Evolutionary conservation across 2,329 filamentous ascomycete species (phyloP).

Genomic region (Cytospora mali): DNA sequence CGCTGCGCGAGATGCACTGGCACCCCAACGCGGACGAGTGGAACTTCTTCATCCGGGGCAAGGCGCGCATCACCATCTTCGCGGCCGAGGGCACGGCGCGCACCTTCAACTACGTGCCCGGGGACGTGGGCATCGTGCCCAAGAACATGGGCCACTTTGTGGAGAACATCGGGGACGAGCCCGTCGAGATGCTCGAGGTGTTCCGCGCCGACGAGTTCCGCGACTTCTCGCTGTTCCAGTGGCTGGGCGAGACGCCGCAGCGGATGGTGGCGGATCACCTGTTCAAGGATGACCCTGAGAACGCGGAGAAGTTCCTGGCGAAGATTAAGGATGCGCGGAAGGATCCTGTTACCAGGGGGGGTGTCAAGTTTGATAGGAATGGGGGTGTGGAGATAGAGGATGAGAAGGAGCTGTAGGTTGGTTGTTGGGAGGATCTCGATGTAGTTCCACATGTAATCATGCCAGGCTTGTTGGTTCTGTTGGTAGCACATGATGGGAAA

Average conservation of each 20-base stretch:
- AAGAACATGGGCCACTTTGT: slow-evolving; percentile 80
- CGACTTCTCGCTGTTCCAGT: slow-evolving; percentile 74
- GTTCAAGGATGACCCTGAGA: slow-evolving; percentile 63
- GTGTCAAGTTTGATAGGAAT: slow-evolving; percentile 28
- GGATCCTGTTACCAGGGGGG: slow-evolving; percentile 50
- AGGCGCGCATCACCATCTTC: slow-evolving; percentile 75
- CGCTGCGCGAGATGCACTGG: slow-evolving; percentile 81
- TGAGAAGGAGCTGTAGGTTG: slow-evolving; percentile 21
- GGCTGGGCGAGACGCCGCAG: slow-evolving; percentile 72
- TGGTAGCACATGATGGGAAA: not conserved
- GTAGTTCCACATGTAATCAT: not conserved
- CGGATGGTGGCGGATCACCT: slow-evolving; percentile 67
- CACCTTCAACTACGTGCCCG: slow-evolving; percentile 75
- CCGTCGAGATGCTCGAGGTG: slow-evolving; percentile 75
- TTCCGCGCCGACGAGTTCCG: slow-evolving; percentile 72
- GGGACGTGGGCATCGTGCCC: slow-evolving; percentile 78
- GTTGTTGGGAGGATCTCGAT: not conserved
- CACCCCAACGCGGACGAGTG: slow-evolving; percentile 79
- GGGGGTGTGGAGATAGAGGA: slow-evolving; percentile 15
- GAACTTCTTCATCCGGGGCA: slow-evolving; percentile 76
- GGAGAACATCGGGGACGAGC: slow-evolving; percentile 78
- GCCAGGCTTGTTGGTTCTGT: not conserved
- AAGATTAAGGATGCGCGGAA: slow-evolving; percentile 64
- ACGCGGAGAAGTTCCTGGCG: slow-evolving; percentile 63
- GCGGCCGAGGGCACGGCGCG: slow-evolving; percentile 68